Evolutionary conservation across 2,329 filamentous ascomycete species (phyloP), one percentile per base, ranked within the genome.

Genomic region (Epichloe bromicola): DNA sequence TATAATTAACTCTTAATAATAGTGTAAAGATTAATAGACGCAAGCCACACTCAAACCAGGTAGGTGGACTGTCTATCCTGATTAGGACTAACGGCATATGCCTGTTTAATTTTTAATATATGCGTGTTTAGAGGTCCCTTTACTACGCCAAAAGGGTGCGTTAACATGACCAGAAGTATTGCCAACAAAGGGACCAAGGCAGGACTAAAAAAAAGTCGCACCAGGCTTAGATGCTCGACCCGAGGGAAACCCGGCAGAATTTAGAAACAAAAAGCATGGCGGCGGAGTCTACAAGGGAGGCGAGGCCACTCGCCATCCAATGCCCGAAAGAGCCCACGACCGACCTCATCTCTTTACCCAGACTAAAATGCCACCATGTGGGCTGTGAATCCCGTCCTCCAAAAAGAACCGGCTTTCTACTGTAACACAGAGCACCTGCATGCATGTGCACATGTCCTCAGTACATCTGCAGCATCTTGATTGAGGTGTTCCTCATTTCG

Each of bases 241-340:
- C 48, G 45, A 51, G 14, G n/a, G 23, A 33, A 41, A 17, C 1
- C 50, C 40, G 40, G 40, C 46, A 40, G 45, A 46, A 38, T 26
- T 15, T 15, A 26, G 20, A 38, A 44, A 30, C 45, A 4, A n/a
- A 45, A 46, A 44, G 46, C 48, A 46, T 23, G 48, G 43, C 43
- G 20, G 51, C 48, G 47, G 51, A 53, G 51, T 34, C 14, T 39
- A 43, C 45, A n/a, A 48, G 46, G 42, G 36, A 49, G 23, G 37
- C 20, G 26, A 42, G 43, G 43, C 38, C 49, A 47, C 26, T 26
- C 10, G 5, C 20, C 38, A 33, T 36, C 39, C 45, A 51, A 48
- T 45, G 12, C 49, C 37, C 15, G 26, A 33, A 19, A 15, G 37
- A 46, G 17, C 34, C 33, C 49, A 38, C 49, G 11, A 33, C 41